Conservation (phyloP, 2,329 filamentous ascomycete genomes). For the Cytospora paraplurivora region DNA sequence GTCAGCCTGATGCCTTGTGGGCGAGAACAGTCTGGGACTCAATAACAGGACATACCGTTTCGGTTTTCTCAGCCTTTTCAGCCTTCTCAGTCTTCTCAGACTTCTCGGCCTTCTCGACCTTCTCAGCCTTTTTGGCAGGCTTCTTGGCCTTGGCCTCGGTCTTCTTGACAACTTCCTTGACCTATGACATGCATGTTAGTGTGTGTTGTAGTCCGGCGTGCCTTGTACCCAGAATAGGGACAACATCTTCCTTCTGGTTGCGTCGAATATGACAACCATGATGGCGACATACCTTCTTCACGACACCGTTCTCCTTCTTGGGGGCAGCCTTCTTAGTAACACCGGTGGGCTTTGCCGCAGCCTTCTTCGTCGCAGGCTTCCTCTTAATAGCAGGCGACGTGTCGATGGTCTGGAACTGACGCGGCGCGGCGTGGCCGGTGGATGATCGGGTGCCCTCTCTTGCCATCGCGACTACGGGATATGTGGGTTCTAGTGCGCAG, state of each 20-base stretch:
- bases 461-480: constrained; percentile 41
- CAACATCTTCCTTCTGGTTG: neutral
- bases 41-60: constrained; percentile 27
- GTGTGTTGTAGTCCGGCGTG: neutral
- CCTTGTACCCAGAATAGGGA: too few species aligned
- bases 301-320: constrained; percentile 40
- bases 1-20: constrained; percentile 1
- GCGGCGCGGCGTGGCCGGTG: constrained; percentile 56
- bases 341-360: constrained; percentile 38
- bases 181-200: constrained; percentile 30
- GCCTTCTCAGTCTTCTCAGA: constrained; percentile 33
- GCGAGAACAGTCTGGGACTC: neutral
- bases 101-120: constrained; percentile 39
- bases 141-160: constrained; percentile 34
- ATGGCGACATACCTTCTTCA: constrained; percentile 36
- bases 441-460: constrained; percentile 55
- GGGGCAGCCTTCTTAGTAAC: constrained; percentile 43
- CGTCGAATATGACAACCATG: too few species aligned
- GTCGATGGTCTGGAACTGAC: constrained; percentile 53
- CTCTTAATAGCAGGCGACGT: constrained; percentile 50
- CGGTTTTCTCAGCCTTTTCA: constrained; percentile 28
- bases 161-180: constrained; percentile 38
- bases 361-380: constrained; percentile 35
- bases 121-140: constrained; percentile 31
- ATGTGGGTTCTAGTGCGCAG: neutral